Conservation (phyloP, 805 yeast genomes). For the Jamesozyma piceae region DNA sequence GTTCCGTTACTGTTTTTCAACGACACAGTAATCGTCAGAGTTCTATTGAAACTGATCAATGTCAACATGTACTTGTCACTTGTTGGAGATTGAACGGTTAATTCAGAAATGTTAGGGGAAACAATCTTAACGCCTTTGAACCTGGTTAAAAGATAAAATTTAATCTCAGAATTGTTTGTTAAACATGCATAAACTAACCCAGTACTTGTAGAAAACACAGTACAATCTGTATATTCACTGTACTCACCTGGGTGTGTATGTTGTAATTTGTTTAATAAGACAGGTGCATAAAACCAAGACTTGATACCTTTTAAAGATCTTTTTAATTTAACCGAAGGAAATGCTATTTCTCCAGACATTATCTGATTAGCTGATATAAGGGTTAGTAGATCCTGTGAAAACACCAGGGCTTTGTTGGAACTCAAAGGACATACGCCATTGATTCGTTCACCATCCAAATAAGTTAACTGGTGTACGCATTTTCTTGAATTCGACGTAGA, state of each 20-base stretch:
- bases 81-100: background rate
- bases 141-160: conserved; percentile 19
- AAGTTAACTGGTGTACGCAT: conserved; percentile 21
- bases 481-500: conserved; percentile 11
- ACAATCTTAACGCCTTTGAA: conserved; percentile 22
- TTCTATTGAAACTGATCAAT: conserved; percentile 3
- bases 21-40: background rate
- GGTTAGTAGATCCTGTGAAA: conserved; percentile 8
- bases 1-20: conserved; percentile 6
- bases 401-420: conserved; percentile 11
- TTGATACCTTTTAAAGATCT: conserved; percentile 12
- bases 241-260: conserved; percentile 2
- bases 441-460: conserved; percentile 12
- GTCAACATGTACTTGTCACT: background rate
- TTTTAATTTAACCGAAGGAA: conserved; percentile 4
- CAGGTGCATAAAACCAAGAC: conserved; percentile 16
- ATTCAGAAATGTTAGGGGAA: conserved; percentile 3
- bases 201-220: conserved; percentile 16
- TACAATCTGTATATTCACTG: conserved; percentile 11
- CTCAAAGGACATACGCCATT: conserved; percentile 17
- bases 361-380: conserved; percentile 24
- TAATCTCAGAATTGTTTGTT: conserved; percentile 7
- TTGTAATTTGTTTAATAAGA: conserved; percentile 13
- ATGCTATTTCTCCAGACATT: conserved; percentile 24
- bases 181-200: conserved; percentile 21